Evolutionary conservation across 257 asterid genomes (phyloP), one percentile per base, ranked within the genome.

Genomic region (Phtheirospermum japonicum): DNA sequence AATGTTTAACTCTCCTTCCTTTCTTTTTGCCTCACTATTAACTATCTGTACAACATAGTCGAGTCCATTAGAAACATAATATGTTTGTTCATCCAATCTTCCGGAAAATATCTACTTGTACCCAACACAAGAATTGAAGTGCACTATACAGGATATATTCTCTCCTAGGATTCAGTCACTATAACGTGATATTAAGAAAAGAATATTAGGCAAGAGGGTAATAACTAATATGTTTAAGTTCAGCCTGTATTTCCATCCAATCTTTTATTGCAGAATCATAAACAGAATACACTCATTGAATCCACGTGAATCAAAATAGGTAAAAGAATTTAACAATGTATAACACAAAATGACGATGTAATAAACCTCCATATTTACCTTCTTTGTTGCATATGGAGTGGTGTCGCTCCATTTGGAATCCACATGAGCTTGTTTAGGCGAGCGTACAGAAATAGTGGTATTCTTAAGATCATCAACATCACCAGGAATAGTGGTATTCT

Each of bases 381-480:
- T 91, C 77, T 84, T 91, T 2, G 86, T 73, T 2, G 76, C 77
- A 72, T 80, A 84, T 4, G 91, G 77, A 11, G 83, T 81, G 70
- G 89, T 84, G 73, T 86, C 95, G 57, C 82, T 77, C 98, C 98
- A 91, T 77, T 73, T 82, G 30, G 88, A 82, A 39, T 90, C 87
- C 62, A 57, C 82, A 68, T 75, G 72, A 12, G 77, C 67, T 30
- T 71, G 69, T 58, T 75, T 73, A 33, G 67, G 9, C 0, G 85
- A 73, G 33, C 36, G 77, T 39, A 66, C 54, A 30, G 85, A 74
- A 65, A 57, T 49, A 67, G 63, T 56, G 45, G 54, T 37, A 42
- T 46, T 19, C 26, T 46, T 46, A 6, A 16, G 23, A 46, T 46
- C 53, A 46, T 46, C 53, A 46, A n/a, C n/a, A n/a, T n/a, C n/a